These are phyloP conservation scores for Russula foetens DNA, from an alignment of 768 basidiomycete species.

Conservation along the genomic window DNA sequence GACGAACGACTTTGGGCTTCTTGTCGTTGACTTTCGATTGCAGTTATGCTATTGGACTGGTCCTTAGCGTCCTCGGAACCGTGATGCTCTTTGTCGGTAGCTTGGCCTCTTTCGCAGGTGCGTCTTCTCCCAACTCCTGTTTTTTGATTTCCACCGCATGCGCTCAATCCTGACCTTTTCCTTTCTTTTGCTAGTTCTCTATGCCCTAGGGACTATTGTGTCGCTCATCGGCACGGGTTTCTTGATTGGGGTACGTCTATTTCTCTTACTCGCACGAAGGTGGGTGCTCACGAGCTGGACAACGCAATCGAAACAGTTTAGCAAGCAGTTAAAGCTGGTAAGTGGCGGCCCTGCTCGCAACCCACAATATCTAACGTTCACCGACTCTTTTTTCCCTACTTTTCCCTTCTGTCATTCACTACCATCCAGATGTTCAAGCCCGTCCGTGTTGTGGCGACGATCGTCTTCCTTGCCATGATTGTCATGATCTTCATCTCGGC, in stretches of 20 bases:
- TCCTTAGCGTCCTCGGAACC: conserved; percentile 71
- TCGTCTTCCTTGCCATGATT: conserved; percentile 72
- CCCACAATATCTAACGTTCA: not conserved
- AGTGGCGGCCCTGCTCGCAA: conserved; percentile 13
- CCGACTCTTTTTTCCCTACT: not conserved
- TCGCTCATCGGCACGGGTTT: conserved; percentile 87
- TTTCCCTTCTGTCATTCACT: not conserved
- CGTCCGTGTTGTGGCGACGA: conserved; percentile 72
- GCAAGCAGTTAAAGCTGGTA: conserved; percentile 75
- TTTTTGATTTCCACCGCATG: not conserved
- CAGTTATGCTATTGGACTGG: conserved; percentile 69
- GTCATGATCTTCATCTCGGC: conserved; percentile 80
- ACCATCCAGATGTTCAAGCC: conserved; percentile 87
- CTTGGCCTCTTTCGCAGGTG: conserved; percentile 65
- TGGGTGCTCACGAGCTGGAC: not conserved
- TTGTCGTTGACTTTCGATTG: not conserved
- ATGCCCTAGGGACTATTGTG: conserved; percentile 72
- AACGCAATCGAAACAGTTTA: conserved; percentile 40
- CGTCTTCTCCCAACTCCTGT: conserved; percentile 25
- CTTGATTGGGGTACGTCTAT: conserved; percentile 67
- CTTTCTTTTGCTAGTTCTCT: conserved; percentile 70
- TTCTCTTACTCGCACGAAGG: not conserved
- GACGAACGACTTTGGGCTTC: too few relatives aligned
- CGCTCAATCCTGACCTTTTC: not conserved
- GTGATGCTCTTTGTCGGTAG: conserved; percentile 69